Conservation (phyloP, 163 green algal species). For the Chlamydomonas reinhardtii region DNA sequence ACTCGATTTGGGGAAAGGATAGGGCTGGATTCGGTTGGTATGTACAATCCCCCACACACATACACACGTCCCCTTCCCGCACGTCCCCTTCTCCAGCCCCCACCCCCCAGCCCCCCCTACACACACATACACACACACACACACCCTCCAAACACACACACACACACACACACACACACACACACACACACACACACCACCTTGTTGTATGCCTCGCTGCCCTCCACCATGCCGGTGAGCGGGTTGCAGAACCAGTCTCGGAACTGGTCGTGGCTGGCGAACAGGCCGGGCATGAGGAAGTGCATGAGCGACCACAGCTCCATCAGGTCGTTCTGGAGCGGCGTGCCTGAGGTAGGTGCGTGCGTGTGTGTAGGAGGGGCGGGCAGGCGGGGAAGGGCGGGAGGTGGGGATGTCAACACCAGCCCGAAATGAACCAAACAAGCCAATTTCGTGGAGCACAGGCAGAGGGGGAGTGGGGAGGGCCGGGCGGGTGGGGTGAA, state of each 20-base stretch:
- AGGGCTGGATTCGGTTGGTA: too few species aligned
- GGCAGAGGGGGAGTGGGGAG: too few species aligned
- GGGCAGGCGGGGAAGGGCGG: neutral
- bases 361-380: neutral
- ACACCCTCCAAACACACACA: neutral
- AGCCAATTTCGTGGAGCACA: too few species aligned
- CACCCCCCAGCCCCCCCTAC: too few species aligned
- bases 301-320: slow-evolving; percentile 98
- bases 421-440: too few species aligned
- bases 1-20: too few species aligned
- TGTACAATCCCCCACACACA: too few species aligned
- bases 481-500: too few species aligned
- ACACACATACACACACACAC: too few species aligned
- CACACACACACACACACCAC: too few species aligned
- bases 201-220: slow-evolving; percentile 82
- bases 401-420: neutral
- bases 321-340: slow-evolving; percentile 99
- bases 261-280: slow-evolving; percentile 93
- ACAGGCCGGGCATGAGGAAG: slow-evolving; percentile 97
- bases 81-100: too few species aligned
- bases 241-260: slow-evolving; percentile 98
- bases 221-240: slow-evolving; percentile 93
- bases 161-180: neutral
- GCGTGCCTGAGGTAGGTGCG: slow-evolving; percentile 55
- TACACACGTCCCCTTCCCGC: neutral